These are phyloP conservation scores for Cystofilobasidium bisporidii DNA, from an alignment of 768 basidiomycete genomes.

Conservation along the genomic window DNA sequence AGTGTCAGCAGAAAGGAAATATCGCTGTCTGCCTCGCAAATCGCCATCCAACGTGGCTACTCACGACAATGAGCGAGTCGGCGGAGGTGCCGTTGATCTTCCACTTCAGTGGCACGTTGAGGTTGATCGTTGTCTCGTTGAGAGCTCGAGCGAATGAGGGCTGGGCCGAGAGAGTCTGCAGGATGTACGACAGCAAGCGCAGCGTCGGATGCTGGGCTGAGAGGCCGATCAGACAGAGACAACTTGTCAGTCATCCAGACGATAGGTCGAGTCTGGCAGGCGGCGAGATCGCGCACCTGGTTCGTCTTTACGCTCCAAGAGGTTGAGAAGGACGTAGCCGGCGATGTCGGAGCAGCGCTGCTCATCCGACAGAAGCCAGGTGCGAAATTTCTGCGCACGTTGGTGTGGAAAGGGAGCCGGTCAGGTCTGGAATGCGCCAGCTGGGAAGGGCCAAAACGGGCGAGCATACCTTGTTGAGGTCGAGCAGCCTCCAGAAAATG, in stretches of 20 bases:
- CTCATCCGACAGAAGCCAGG: slow-evolving; percentile 61
- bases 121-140: slow-evolving; percentile 47
- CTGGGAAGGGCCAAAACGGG: slow-evolving; percentile 1
- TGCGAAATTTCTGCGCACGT: slow-evolving; percentile 73
- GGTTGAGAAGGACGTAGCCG: slow-evolving; percentile 67
- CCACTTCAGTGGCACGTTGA: slow-evolving; percentile 68
- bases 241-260: not conserved
- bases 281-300: slow-evolving; percentile 76
- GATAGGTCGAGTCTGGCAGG: too few species aligned
- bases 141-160: slow-evolving; percentile 63
- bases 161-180: slow-evolving; percentile 84
- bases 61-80: slow-evolving; percentile 79
- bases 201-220: slow-evolving; percentile 84
- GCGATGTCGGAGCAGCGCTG: slow-evolving; percentile 68
- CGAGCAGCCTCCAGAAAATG: slow-evolving; percentile 77
- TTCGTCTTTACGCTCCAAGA: slow-evolving; percentile 84
- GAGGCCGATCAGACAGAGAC: slow-evolving; percentile 5
- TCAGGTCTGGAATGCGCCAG: too few species aligned
- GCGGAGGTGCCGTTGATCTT: slow-evolving; percentile 59
- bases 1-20: not conserved
- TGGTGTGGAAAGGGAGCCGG: not conserved
- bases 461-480: slow-evolving; percentile 70
- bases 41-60: slow-evolving; percentile 34
- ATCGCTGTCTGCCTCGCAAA: not conserved
- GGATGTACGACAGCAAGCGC: slow-evolving; percentile 76